phyloP scores from a whole-genome alignment of 2,329 filamentous ascomycete genomes.

The Pseudogymnoascus sp. region DNA sequence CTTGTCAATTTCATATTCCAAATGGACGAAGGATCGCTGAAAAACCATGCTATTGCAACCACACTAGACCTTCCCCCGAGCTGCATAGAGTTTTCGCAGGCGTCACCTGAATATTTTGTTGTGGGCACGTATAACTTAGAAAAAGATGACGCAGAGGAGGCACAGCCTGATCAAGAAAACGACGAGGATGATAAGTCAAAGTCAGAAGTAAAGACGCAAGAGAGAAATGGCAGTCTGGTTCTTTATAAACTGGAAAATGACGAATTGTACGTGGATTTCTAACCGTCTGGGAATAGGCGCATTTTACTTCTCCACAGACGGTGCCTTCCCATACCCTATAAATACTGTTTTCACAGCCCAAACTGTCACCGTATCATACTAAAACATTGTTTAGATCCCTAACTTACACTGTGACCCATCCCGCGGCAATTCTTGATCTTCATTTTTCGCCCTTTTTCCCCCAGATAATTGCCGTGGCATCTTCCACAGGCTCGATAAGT shows the following conservation, averaged over 20 bases:
- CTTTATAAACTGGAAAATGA: constrained; percentile 50
- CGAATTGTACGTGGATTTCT: constrained; percentile 44
- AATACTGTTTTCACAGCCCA: background rate
- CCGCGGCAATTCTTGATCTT: constrained; percentile 74
- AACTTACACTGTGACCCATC: constrained; percentile 52
- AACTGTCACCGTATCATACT: background rate
- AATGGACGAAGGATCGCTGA: constrained; percentile 2
- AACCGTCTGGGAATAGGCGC: no score
- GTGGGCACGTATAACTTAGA: constrained; percentile 80
- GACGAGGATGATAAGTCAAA: constrained; percentile 1
- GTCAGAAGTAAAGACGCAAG: constrained; percentile 40
- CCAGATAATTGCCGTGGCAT: constrained; percentile 62
- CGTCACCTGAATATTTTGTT: constrained; percentile 56
- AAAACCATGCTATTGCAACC: constrained; percentile 26
- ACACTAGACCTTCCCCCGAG: constrained; percentile 62
- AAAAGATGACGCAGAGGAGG: constrained; percentile 29
- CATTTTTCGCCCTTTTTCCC: constrained; percentile 59
- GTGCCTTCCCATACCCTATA: constrained; percentile 8
- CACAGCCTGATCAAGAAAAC: background rate
- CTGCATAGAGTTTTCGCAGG: constrained; percentile 66
- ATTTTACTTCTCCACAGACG: background rate
- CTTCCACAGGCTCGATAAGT: constrained; percentile 64
- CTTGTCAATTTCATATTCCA: background rate
- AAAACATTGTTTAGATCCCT: constrained; percentile 35
- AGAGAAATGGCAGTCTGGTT: constrained; percentile 64